Evolutionary conservation across 805 yeast genomes (phyloP), one percentile per base, ranked within the genome.

Genomic region (Tetrapisispora arboricola): DNA sequence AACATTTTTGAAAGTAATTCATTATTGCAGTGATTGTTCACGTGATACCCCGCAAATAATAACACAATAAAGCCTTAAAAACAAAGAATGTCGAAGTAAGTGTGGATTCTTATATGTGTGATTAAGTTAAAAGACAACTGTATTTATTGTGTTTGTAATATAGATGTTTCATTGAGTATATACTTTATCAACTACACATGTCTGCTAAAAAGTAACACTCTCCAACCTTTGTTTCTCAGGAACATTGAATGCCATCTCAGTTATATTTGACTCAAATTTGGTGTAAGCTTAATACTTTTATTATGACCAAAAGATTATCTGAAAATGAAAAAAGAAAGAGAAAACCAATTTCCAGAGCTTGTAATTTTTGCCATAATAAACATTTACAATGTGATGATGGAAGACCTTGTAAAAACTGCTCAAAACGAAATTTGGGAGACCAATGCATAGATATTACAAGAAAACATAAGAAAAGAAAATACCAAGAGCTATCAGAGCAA

Each of bases 361-460:
- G 92, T 53, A 68, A 68, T 16, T 79, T 80, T 54, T 82, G 90
- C 57, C 86, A 81, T 53, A 61, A 69, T 20, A 82, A 82, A 48
- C 92, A 81, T 51, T 65, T 82, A 12, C 88, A 81, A 49, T 82
- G 90, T 57, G 83, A 81, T 45, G 44, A 43, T 11, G 67, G 70
- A 21, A 62, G 92, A 43, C 90, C 92, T 0, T 82, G 90, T 51
- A 70, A 70, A 47, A 82, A 82, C 54, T 82, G 92, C 60, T 50
- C 68, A 17, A 81, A 80, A 54, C 60, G 88, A 42, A 74, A 75
- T 18, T 55, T 75, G n/a, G 71, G 64, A 1, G 71, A 66, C 40
- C 51, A 65, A 11, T 82, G 92, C 56, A 64, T 61, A 28, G 84
- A 80, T 54, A 73, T 76, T 6, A 70, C 68, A 29, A 58, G 42